These are phyloP conservation scores for Eimeria necatrix DNA, from an alignment of 169 alveolate species.

Conservation along the genomic window DNA sequence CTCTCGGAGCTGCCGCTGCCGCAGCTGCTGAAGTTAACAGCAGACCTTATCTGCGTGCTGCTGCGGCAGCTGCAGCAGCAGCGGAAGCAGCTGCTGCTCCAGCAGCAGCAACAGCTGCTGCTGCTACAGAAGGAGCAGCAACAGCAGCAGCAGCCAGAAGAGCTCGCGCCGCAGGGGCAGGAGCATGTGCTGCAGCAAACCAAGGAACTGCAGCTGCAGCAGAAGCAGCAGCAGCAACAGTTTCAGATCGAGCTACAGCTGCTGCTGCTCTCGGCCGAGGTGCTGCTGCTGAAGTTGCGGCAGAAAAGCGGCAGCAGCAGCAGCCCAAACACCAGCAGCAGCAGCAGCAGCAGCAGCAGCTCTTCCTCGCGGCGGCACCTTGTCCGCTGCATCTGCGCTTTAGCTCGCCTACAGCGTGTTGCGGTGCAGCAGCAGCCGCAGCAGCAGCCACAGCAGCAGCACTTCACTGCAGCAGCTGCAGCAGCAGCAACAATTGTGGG, in stretches of 20 bases:
- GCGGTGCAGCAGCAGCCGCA: constrained; percentile 15
- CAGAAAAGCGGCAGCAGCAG: constrained; percentile 4
- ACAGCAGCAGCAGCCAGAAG: constrained; percentile 20
- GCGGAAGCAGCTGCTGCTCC: constrained; percentile 14
- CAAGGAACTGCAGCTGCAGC: not conserved
- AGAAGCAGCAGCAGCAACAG: constrained; percentile 21
- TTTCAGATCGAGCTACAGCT: not conserved
- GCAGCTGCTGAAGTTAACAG: constrained; percentile 29
- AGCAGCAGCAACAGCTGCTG: not conserved
- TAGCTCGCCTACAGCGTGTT: constrained; percentile 41
- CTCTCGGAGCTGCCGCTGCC: constrained; percentile 55
- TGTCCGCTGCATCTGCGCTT: constrained; percentile 44
- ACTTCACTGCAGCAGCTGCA: not conserved
- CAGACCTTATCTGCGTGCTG: not conserved
- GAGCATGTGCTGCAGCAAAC: not conserved
- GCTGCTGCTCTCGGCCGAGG: not conserved
- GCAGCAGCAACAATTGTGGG: constrained; percentile 23
- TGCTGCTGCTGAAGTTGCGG: constrained; percentile 20
- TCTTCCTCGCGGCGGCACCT: not conserved
- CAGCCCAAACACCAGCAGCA: constrained; percentile 54
- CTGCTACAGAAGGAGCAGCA: constrained; percentile 24
- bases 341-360: constrained; percentile 42
- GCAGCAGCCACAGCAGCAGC: constrained; percentile 57
- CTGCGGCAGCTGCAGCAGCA: constrained; percentile 40
- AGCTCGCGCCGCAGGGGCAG: not conserved